Base-by-base conservation (phyloP, 164 flowering plant species). In the Santalum album region DNA sequence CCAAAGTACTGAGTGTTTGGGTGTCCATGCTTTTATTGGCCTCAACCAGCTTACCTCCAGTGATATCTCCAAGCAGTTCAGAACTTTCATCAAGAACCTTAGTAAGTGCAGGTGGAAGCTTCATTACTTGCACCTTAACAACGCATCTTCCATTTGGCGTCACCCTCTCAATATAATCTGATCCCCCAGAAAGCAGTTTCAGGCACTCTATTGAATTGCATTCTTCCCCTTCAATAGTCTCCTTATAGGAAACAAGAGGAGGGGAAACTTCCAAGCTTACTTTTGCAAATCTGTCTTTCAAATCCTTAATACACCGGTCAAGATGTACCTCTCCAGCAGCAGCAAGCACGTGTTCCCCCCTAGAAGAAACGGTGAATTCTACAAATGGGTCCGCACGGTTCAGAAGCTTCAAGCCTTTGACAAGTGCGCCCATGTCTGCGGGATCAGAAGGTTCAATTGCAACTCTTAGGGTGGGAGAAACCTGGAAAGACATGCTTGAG, bases 301-400 rank as follows among this genome's bases (percentile, higher is more conserved):
- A 65, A 71, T 90, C 97, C 63, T 83, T 90, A 58, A 86, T 75
- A 68, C 97, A 86, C 65, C 97, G 79, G 69, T 90, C 95, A 11
- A 90, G 77, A 68, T 90, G 97, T 60, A 90, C 95, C 65, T 90
- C 95, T 38, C 97, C 97, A 22, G 96, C 96, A 51, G 95, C 95
- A 56, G 95, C 82, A 69, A 89, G 82, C 46, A 90, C 98, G 60
- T 90, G 95, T 60, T 90, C 98, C 19, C 98, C 98, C 61, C 85
- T 82, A 25, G 87, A 61, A 61, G 98, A 90, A 65, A 90, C 90
- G 36, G 78, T 69, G 35, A 90, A 82, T 71, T 90, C 98, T 2
- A 90, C 95, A 75, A 90, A 87, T 7, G 98, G 95, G 61, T 90
- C 98, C 16, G 98, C 98, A 1, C 88, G 75, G 51, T 90, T 90